Evolutionary conservation across 805 yeast species (phyloP), one percentile per base, ranked within the genome.

Genomic region (Cyberlindnera subsufficiens): DNA sequence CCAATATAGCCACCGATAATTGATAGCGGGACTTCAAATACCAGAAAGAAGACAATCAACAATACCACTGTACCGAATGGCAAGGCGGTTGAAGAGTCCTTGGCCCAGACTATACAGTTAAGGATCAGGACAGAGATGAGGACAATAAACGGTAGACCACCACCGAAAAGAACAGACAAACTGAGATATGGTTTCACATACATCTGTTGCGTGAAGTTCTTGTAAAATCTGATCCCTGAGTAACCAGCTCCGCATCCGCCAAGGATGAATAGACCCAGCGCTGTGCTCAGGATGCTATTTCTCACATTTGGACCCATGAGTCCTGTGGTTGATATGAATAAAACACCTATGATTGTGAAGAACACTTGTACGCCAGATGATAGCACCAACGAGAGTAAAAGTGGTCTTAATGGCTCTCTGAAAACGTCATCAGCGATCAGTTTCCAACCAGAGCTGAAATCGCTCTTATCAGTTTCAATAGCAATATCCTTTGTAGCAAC

Each of bases 231-330:
- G 14, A 85, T 72, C 35, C 93, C 87, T 5, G 78, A 65, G 58
- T 75, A 86, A 0, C 96, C 88, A 1, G 95, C 80, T 42, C 83
- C 72, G 30, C 80, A 72, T 0, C 93, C 95, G 18, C 91, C 86
- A 25, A 76, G 58, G 4, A 83, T 75, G 53, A 86, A 80, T 45
- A 80, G 67, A 3, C 74, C 56, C 19, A 84, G 54, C 0, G 88
- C 77, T 39, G 81, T 68, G 8, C 86, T 72, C 40, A 84, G 58
- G 7, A 83, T 73, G 14, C 87, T 79, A 33, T 86, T 87, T 43
- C 84, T 76, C 43, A 79, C 77, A 52, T 78, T 74, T 44, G 83
- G 86, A 46, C 82, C 77, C 33, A 82, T 67, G 4, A 77, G 62
- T 20, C 81, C 78, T 10, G 79, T 69, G 3, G 84, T 75, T 36